A percentile compares a stretch with the other conserved stretches of the same genome.
These are phyloP conservation scores for Alloteropsis semialata DNA, from an alignment of 176 grass and related monocot genomes.

Conservation along the genomic window DNA sequence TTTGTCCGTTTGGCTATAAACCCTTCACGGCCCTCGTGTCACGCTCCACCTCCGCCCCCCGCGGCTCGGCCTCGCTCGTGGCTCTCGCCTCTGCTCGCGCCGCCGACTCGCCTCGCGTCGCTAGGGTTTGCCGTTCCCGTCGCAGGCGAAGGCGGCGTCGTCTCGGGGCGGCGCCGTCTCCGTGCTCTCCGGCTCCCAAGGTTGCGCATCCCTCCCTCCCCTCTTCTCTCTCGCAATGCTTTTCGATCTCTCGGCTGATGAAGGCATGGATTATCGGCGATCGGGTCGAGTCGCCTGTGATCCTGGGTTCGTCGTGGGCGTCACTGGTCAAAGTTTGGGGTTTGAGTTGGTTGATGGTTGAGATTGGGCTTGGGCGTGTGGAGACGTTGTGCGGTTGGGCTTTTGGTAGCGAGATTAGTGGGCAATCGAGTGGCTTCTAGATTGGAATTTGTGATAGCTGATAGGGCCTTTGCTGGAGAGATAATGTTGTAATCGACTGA, in stretches of 20 bases:
- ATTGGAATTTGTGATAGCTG: background rate
- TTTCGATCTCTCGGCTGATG: background rate
- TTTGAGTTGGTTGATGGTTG: background rate
- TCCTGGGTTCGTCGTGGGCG: background rate
- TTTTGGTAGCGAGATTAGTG: background rate
- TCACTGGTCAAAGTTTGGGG: background rate
- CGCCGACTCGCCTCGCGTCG: constrained; percentile 10
- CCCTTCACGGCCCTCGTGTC: background rate
- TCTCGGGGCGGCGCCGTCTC: constrained; percentile 7
- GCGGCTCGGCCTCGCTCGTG: background rate
- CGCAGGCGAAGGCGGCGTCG: background rate
- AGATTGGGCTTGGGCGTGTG: background rate
- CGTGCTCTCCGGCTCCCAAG: constrained; percentile 4
- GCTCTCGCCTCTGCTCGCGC: background rate
- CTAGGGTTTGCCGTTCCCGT: constrained; percentile 32
- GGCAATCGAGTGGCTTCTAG: background rate
- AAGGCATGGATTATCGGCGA: background rate
- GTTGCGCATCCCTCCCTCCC: background rate
- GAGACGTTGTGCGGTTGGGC: background rate
- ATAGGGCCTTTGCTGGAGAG: background rate
- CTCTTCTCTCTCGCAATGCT: background rate
- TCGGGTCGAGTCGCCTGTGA: background rate
- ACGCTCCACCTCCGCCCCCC: background rate
- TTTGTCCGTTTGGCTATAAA: constrained; percentile 28
- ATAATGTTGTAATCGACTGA: background rate